These are phyloP conservation scores for Fusarium luffae DNA, from an alignment of 2,329 filamentous ascomycete genomes.

Conservation along the genomic window DNA sequence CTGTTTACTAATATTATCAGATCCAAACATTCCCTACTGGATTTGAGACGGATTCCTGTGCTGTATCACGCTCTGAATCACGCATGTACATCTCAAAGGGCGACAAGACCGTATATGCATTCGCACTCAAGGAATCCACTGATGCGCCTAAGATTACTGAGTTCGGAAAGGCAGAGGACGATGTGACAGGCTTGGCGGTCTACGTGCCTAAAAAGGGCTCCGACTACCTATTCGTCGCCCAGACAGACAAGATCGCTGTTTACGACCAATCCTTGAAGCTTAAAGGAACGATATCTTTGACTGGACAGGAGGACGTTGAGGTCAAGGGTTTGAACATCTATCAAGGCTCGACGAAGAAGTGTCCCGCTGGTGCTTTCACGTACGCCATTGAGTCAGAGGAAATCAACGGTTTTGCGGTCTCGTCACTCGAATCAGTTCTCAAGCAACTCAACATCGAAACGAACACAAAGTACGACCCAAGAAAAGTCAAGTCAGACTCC, in stretches of 20 bases:
- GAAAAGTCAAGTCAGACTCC: conserved; percentile 37
- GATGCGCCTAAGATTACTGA: conserved; percentile 50
- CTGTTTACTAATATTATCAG: conserved; percentile 32
- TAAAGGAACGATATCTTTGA: conserved; percentile 52
- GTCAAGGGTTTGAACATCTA: conserved; percentile 56
- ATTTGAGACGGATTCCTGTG: conserved; percentile 57
- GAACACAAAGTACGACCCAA: conserved; percentile 55
- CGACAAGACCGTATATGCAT: conserved; percentile 53
- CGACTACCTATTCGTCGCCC: conserved; percentile 57
- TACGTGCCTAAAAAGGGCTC: conserved; percentile 54
- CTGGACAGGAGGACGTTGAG: conserved; percentile 55
- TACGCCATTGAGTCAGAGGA: conserved; percentile 56
- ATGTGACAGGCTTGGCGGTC: conserved; percentile 55
- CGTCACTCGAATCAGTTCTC: conserved; percentile 53
- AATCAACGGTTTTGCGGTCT: conserved; percentile 53
- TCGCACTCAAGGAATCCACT: conserved; percentile 55
- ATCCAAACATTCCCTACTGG: conserved; percentile 57
- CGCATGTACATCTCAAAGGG: conserved; percentile 56
- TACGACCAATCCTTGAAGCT: conserved; percentile 52
- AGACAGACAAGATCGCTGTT: conserved; percentile 52
- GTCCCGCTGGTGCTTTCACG: conserved; percentile 53
- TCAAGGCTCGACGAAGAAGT: conserved; percentile 50
- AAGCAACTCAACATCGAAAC: conserved; percentile 47
- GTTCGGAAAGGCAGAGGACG: conserved; percentile 51
- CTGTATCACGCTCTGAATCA: conserved; percentile 51